Conservation (phyloP, 768 basidiomycete genomes). For the Naganishia onofrii region DNA sequence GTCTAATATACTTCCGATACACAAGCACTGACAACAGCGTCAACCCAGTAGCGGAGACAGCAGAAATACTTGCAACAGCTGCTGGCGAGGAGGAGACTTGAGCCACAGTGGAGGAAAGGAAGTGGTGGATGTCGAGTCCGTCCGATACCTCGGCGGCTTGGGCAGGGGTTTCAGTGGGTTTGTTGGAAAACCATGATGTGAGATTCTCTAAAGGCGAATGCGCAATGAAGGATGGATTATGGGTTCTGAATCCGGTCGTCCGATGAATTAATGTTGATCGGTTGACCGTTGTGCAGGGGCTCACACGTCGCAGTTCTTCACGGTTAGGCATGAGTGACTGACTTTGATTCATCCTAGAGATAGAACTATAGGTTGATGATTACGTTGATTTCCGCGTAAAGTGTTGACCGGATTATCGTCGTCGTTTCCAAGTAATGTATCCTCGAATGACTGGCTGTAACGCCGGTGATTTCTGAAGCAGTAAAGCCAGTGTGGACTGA, state of each 20-base stretch:
- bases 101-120: background rate
- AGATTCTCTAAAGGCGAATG: constrained; percentile 6
- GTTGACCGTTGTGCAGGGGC: background rate
- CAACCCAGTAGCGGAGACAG: constrained; percentile 48
- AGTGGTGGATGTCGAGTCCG: constrained; percentile 6
- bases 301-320: background rate
- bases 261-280: background rate
- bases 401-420: too few relatives aligned
- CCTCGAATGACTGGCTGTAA: too few relatives aligned
- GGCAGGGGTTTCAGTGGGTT: background rate
- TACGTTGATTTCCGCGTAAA: too few relatives aligned
- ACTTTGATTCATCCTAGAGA: background rate
- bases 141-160: background rate
- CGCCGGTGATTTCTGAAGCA: too few relatives aligned
- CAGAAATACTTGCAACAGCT: constrained; percentile 41
- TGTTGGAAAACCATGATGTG: constrained; percentile 10
- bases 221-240: background rate
- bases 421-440: too few relatives aligned
- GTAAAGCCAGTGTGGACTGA: too few relatives aligned
- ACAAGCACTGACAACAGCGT: constrained; percentile 39
- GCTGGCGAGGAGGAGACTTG: constrained; percentile 31
- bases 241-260: background rate
- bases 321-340: background rate
- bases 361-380: too few relatives aligned
- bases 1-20: constrained; percentile 37